Percentiles rank a stretch among this genome's conserved stretches.
These are phyloP conservation scores for Boletus sp. DNA, from an alignment of 1,284 basidiomycete genomes.

Conservation along the genomic window DNA sequence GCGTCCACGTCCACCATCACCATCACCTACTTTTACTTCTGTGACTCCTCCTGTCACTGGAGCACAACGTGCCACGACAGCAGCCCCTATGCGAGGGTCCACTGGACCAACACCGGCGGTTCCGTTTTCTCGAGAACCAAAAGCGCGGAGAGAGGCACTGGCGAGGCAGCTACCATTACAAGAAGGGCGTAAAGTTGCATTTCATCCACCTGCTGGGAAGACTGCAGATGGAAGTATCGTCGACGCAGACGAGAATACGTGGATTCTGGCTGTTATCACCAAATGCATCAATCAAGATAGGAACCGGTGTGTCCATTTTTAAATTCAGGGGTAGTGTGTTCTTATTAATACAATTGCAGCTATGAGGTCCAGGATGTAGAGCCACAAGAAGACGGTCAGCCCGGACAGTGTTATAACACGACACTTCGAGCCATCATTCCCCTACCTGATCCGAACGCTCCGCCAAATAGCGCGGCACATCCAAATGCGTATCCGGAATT, in stretches of 20 bases:
- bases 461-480: slow-evolving; percentile 55
- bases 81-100: slow-evolving; percentile 44
- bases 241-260: slow-evolving; percentile 66
- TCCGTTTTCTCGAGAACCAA: slow-evolving; percentile 62
- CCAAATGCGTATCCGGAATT: slow-evolving; percentile 68
- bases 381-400: slow-evolving; percentile 70
- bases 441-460: slow-evolving; percentile 65
- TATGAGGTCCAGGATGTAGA: slow-evolving; percentile 82
- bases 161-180: slow-evolving; percentile 62
- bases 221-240: slow-evolving; percentile 39
- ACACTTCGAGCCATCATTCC: slow-evolving; percentile 69
- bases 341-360: slow-evolving; percentile 35
- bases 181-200: slow-evolving; percentile 72
- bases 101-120: slow-evolving; percentile 51
- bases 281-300: slow-evolving; percentile 67
- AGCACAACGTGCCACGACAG: slow-evolving; percentile 45
- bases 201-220: slow-evolving; percentile 61
- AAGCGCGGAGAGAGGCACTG: slow-evolving; percentile 56
- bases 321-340: background rate
- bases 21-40: slow-evolving; percentile 46
- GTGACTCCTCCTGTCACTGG: slow-evolving; percentile 35
- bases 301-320: slow-evolving; percentile 43
- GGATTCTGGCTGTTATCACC: slow-evolving; percentile 75
- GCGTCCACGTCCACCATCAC: slow-evolving; percentile 66
- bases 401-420: slow-evolving; percentile 67